A percentile compares a stretch with the other conserved stretches of the same genome.
These are phyloP conservation scores for Candida stauntonica DNA, from an alignment of 805 yeast species.

Conservation along the genomic window DNA sequence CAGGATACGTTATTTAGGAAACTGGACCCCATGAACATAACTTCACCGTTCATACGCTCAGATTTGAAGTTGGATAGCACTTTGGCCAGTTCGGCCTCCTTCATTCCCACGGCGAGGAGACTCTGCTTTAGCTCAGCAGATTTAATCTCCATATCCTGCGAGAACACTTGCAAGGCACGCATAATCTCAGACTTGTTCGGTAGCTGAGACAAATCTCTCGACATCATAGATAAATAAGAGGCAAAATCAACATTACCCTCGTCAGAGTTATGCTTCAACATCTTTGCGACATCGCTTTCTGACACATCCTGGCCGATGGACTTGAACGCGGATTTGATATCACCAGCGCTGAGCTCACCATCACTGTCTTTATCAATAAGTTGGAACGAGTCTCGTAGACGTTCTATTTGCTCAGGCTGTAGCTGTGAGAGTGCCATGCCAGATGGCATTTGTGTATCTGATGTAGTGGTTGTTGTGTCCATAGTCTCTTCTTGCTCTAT, in stretches of 20 bases:
- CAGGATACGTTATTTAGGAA: slow-evolving; percentile 44
- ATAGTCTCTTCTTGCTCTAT: not conserved
- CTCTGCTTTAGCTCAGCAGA: slow-evolving; percentile 45
- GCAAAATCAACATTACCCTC: slow-evolving; percentile 49
- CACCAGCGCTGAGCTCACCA: slow-evolving; percentile 52
- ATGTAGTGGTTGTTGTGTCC: not conserved
- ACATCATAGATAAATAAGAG: slow-evolving; percentile 59
- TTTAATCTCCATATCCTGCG: slow-evolving; percentile 40
- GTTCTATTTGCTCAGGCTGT: slow-evolving; percentile 58
- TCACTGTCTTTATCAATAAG: slow-evolving; percentile 81
- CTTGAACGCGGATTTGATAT: slow-evolving; percentile 49
- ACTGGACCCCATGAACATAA: slow-evolving; percentile 53
- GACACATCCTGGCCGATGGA: slow-evolving; percentile 45
- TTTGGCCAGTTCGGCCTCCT: slow-evolving; percentile 40
- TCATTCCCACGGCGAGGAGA: slow-evolving; percentile 41
- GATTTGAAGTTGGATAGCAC: slow-evolving; percentile 53
- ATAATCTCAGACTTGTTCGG: slow-evolving; percentile 48
- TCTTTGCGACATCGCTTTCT: slow-evolving; percentile 40
- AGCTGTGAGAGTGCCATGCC: slow-evolving; percentile 35
- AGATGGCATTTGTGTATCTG: not conserved
- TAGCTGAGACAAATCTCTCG: slow-evolving; percentile 47
- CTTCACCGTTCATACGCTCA: slow-evolving; percentile 51
- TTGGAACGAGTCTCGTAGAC: slow-evolving; percentile 70
- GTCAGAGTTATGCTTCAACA: slow-evolving; percentile 32
- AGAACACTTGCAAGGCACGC: slow-evolving; percentile 56